A percentile compares a stretch with the other conserved stretches of the same genome.
Evolutionary conservation across 257 asterid genomes (phyloP).

Genomic region (Capsicum rhomboideum): DNA sequence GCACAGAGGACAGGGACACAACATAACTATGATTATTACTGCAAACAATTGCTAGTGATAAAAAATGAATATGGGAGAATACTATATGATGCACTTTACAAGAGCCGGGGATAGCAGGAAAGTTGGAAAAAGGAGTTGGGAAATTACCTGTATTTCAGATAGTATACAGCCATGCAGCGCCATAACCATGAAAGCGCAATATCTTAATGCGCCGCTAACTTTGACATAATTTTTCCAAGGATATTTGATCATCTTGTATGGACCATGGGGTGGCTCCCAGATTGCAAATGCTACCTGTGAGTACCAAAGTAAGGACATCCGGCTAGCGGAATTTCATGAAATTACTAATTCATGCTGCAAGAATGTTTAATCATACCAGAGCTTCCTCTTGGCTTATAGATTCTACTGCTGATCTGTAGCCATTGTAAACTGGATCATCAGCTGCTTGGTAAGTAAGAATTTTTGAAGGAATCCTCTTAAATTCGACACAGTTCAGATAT

Average conservation of each 20-base stretch:
- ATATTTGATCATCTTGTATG: constrained; percentile 38
- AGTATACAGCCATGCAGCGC: constrained; percentile 78
- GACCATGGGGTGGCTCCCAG: constrained; percentile 86
- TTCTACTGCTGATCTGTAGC: constrained; percentile 63
- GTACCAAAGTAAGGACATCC: not conserved
- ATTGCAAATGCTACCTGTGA: constrained; percentile 55
- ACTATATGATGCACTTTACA: not conserved
- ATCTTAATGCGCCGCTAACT: constrained; percentile 58
- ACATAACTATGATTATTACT: not conserved
- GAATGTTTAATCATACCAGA: constrained; percentile 27
- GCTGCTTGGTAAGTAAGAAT: constrained; percentile 43
- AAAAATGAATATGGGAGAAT: not conserved
- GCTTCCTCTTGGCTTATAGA: constrained; percentile 60
- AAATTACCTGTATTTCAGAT: constrained; percentile 74
- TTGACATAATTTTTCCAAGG: constrained; percentile 60
- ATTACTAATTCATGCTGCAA: not conserved
- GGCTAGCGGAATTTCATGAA: not conserved
- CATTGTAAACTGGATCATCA: constrained; percentile 46
- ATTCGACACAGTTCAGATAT: constrained; percentile 43
- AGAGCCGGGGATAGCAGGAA: not conserved
- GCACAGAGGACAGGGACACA: not conserved
- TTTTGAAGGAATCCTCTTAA: constrained; percentile 37
- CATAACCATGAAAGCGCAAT: constrained; percentile 74
- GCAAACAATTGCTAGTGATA: not conserved
- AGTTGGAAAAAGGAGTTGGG: not conserved